Base-by-base conservation (phyloP, 1,284 basidiomycete species). In the Phellopilus nigrolimitatus region DNA sequence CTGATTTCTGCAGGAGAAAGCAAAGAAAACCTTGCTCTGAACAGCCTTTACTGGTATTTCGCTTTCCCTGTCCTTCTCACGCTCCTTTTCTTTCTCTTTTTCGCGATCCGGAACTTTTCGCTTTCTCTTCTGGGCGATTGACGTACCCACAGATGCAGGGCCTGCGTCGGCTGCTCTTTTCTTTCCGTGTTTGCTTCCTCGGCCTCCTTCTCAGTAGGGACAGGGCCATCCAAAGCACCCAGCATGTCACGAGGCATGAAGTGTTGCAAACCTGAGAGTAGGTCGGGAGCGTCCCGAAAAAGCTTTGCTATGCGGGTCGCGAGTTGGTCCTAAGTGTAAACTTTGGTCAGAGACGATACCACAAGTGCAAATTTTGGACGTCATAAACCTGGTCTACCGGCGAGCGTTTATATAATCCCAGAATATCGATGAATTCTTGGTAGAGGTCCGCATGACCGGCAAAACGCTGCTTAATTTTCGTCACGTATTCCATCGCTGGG, bases 391-490 rank as follows among this genome's bases (percentile, higher is more conserved):
- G 82, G 68, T 92, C 91, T 57, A 75, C 75, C 12, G 71, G 66
- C 45, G 75, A 74, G 2, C 74, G 70, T 52, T 71, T 70, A 48
- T 78, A 72, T 47, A 81, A 78, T 2, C 91, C 88, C 25, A 98
- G 71, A 57, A 97, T 93, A 68, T 95, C 92, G 53, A 98, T 72
- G 69, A 99, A 98, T 62, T 91, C 85, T 62, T 90, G 88, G 70
- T 98, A 99, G 7, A 89, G 94, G 30, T 95, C 91, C 1, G 91
- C 83, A 61, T 95, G 90, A 50, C 74, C 71, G 17, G 73, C 72
- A 69, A 94, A 98, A 34, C 93, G 84, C 59, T 91, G 88, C 70
- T 97, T 98, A 71, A 98, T 97, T 70, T 93, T 94, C 70, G 97
- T 94, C 34, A 99, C 92, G 62, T 97, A 99, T 62, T 90, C 84